Conservation (phyloP, 2,329 filamentous ascomycete genomes). For the Lachnellula arida region DNA sequence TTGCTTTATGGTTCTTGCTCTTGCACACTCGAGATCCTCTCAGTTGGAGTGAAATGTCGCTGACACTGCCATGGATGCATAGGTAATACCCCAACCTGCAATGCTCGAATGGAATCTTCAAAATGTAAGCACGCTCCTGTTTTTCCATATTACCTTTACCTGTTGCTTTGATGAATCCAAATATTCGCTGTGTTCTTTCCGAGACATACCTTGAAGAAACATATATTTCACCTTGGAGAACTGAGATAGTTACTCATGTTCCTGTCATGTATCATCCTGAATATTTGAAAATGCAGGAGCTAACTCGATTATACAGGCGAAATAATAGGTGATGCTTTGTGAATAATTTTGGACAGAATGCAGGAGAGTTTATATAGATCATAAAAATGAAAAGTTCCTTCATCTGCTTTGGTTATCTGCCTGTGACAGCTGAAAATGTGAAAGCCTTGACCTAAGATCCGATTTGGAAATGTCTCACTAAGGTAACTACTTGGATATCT, state of each 20-base stretch:
- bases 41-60: background rate
- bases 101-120: background rate
- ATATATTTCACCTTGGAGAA: constrained; percentile 38
- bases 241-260: constrained; percentile 24
- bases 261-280: constrained; percentile 6
- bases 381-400: too few relatives aligned
- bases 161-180: constrained; percentile 32
- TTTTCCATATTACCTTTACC: background rate
- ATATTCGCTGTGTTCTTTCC: constrained; percentile 34
- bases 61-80: constrained; percentile 4
- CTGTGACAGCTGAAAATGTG: too few relatives aligned
- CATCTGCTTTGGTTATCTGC: too few relatives aligned
- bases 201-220: constrained; percentile 33
- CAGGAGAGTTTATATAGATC: too few relatives aligned
- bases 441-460: background rate
- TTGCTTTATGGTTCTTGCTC: constrained; percentile 27
- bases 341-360: too few relatives aligned
- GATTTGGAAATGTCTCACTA: background rate
- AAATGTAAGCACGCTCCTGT: constrained; percentile 10
- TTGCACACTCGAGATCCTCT: background rate
- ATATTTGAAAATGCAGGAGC: background rate
- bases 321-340: too few relatives aligned
- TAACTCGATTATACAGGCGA: background rate
- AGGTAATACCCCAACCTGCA: constrained; percentile 10
- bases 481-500: background rate